Evolutionary conservation across 306 rosid genomes (phyloP), one percentile per base, ranked within the genome.

Genomic region (Pterocarpus macrocarpus): DNA sequence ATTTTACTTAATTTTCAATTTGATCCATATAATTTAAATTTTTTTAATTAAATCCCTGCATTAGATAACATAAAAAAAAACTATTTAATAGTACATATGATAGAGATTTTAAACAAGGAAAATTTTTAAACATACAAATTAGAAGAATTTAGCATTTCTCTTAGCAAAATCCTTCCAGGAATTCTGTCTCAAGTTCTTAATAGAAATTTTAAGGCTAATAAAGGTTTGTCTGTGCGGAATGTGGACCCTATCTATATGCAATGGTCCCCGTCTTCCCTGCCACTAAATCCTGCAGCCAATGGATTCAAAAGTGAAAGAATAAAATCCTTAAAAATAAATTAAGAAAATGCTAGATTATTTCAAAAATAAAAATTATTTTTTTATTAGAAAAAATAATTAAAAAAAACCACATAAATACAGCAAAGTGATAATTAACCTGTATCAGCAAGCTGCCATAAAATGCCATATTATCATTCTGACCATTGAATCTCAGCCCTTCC

Each of bases 401-500:
- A 28, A 71, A 2, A 49, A 32, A 52, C 8, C 14, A 66, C 2
- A 36, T 63, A 53, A 1, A 8, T 0, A 17, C 53, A 10, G n/a
- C 47, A 78, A 88, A 67, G 50, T 73, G 71, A 78, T 79, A 85
- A 83, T 77, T 70, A 72, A 43, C 30, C 69, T 33, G 68, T 17
- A 32, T 79, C 49, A 53, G 32, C 58, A 76, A 65, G 50, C 13
- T 30, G 75, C 58, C 93, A 89, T 69, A 88, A 66, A 87, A 90
- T 36, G 88, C 83, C 92, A 85, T 74, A 12, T 56, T 70, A 68
- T 64, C 13, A 69, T 80, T 91, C 90, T 89, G 94, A 89, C 80
- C 61, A 56, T 88, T 85, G 30, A 95, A 95, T 92, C 97, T 95
- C 97, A 81, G 73, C 98, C 98, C 97, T 91, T 92, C 94, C 90